Evolutionary conservation across 306 rosid genomes (phyloP).

Genomic region (Citrullus colocynthis): DNA sequence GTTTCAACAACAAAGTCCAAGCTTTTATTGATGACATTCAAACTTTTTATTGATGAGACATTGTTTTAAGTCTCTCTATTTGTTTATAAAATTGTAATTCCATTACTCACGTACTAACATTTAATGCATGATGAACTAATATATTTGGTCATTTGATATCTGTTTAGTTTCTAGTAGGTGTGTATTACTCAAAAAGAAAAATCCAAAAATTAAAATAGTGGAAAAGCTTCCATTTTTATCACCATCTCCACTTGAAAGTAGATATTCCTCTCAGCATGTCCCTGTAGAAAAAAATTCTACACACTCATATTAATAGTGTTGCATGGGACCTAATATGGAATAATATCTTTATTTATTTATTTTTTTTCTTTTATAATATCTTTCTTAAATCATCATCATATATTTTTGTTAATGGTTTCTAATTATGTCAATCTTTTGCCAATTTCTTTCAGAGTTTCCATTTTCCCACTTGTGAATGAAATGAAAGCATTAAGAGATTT

Average conservation of each 20-base stretch:
- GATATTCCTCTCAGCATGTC: neutral
- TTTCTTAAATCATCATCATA: neutral
- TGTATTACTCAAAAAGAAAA: too few relatives aligned
- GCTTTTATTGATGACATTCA: too few relatives aligned
- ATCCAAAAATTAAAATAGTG: neutral
- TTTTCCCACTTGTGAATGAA: constrained; percentile 4
- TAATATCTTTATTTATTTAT: neutral
- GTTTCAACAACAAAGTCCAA: too few relatives aligned
- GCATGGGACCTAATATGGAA: neutral
- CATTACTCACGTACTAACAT: too few relatives aligned
- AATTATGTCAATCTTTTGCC: neutral
- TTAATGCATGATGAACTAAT: too few relatives aligned
- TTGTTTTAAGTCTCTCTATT: too few relatives aligned
- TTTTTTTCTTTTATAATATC: neutral
- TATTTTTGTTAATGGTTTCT: neutral
- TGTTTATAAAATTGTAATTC: too few relatives aligned
- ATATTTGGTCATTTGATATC: too few relatives aligned
- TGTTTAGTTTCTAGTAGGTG: too few relatives aligned
- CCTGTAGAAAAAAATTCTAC: neutral
- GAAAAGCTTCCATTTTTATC: neutral
- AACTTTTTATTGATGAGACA: too few relatives aligned
- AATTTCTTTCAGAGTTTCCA: neutral
- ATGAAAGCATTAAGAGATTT: constrained; percentile 1
- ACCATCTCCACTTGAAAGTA: neutral
- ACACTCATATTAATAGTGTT: neutral